Base-by-base conservation (phyloP, 371 early-diverging fungal species). In the Paraphysoderma sedebokerense region DNA sequence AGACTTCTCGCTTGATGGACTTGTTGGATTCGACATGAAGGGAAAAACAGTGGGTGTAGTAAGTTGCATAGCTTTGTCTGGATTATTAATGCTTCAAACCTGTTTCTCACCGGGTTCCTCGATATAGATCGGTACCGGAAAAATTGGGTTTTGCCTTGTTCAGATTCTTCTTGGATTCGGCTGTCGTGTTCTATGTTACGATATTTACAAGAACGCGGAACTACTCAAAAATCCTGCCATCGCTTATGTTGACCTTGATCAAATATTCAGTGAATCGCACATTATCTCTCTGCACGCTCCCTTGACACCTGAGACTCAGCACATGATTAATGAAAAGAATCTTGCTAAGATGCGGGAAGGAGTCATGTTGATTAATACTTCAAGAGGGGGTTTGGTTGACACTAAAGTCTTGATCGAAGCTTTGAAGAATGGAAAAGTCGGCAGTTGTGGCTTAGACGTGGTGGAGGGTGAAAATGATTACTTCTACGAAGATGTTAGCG, bases 221-320 rank as follows among this genome's bases (percentile, higher is more conserved):
- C 59, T 66, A 22, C 28, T 42, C 4, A 31, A 28, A 28, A 42
- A 42, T 22, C 42, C 42, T 9, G 9, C 8, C 19, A 31, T 42
- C 19, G n/a, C 17, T n/a, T 70, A 68, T 34, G 72, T 68, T 30
- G 67, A 68, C 49, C 62, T 72, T 37, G 71, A 70, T 9, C 64
- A 66, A 0, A 28, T 52, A 11, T 38, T 24, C n/a, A 26, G 20
- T 33, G 27, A 51, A 17, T 34, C 38, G 19, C 51, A 52, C 35
- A 51, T 67, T 22, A 65, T 67, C 29, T 66, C 66, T 32, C 51
- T 67, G 19, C 68, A 67, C 41, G 50, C 42, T 12, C 66, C 68
- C n/a, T 53, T 67, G 20, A 22, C 57, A 13, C 58, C 59, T 15
- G 38, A 41, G 15, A 67, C 68, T 1, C 46, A 54, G 28, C 57